Base-by-base conservation (phyloP, 1,139 yeast species). In the Debaryomycetaceae sp. region DNA sequence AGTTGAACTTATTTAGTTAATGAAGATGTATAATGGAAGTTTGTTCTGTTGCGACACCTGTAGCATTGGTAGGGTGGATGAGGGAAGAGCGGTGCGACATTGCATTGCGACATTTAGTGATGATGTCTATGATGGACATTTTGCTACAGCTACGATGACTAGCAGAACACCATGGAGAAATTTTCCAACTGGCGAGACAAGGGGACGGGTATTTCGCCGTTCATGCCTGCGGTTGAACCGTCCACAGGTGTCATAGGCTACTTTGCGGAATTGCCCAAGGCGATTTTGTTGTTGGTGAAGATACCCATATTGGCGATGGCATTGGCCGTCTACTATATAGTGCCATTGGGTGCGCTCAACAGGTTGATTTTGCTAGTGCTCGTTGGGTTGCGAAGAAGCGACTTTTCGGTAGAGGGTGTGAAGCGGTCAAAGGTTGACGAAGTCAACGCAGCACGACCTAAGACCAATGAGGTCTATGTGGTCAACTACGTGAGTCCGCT, bases 121-220 rank as follows among this genome's bases (percentile, higher is more conserved):
- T 27, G 31, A 11, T 27, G 4, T 8, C 11, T 8, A 11, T 27
- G 31, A 27, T 27, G 31, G 11, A 27, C 11, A 27, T 27, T 27
- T 27, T 4, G 11, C 31, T 27, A 27, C 11, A 11, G 8, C 11
- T 27, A 36, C 13, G 38, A 17, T 20, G 23, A 8, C 9, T 9
- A 4, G 24, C 24, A 22, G 2, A 37, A 11, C 6, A 24, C n/a
- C 14, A 85, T 85, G 95, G 95, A 85, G 62, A 85, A 85, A 64
- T 85, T 78, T 63, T 80, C 88, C 35, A 74, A 75, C 48, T 86
- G 84, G 80, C 76, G 91, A 60, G 95, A 86, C 56, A 84, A 81
- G 53, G 88, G 88, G 2, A 85, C 93, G 3, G 95, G 95, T n/a
- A 83, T 85, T 14, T 80, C 89, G 1, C 95, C 95, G 3, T 86